A percentile compares a stretch with the other conserved stretches of the same genome.
Conservation (phyloP, 1,284 basidiomycete genomes). For the Boletellus sp. region DNA sequence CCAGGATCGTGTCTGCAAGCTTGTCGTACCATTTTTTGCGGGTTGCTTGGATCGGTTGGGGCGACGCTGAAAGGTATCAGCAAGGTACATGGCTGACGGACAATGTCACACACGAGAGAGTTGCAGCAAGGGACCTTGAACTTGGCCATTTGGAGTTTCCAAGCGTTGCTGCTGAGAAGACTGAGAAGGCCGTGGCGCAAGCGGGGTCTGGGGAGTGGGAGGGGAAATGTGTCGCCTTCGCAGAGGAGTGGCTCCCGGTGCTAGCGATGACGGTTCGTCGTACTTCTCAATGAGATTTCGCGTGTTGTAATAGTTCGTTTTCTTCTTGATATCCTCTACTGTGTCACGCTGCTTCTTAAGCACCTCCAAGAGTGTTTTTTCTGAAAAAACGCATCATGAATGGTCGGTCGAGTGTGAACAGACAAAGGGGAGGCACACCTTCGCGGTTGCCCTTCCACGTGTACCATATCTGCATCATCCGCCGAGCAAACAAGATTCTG, state of each 20-base stretch:
- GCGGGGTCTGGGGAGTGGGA: conserved; percentile 23
- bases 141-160: conserved; percentile 22
- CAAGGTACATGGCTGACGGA: not conserved
- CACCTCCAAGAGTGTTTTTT: conserved; percentile 74
- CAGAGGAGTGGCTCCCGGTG: conserved; percentile 32
- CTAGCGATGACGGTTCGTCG: conserved; percentile 55
- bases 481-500: conserved; percentile 80
- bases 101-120: conserved; percentile 39
- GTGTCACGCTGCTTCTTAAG: conserved; percentile 81
- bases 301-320: conserved; percentile 93
- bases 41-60: conserved; percentile 49
- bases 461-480: conserved; percentile 88
- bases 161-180: conserved; percentile 18
- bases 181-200: conserved; percentile 13
- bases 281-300: conserved; percentile 89
- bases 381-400: conserved; percentile 39
- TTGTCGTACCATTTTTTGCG: conserved; percentile 88
- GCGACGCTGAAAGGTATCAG: conserved; percentile 31
- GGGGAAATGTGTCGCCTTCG: conserved; percentile 27
- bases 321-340: conserved; percentile 96
- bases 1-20: conserved; percentile 80
- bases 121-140: conserved; percentile 30
- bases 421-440: conserved; percentile 49
- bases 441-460: conserved; percentile 79
- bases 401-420: not conserved